Evolutionary conservation across 1,284 basidiomycete genomes (phyloP).

Genomic region (Trichosporon ovoides): DNA sequence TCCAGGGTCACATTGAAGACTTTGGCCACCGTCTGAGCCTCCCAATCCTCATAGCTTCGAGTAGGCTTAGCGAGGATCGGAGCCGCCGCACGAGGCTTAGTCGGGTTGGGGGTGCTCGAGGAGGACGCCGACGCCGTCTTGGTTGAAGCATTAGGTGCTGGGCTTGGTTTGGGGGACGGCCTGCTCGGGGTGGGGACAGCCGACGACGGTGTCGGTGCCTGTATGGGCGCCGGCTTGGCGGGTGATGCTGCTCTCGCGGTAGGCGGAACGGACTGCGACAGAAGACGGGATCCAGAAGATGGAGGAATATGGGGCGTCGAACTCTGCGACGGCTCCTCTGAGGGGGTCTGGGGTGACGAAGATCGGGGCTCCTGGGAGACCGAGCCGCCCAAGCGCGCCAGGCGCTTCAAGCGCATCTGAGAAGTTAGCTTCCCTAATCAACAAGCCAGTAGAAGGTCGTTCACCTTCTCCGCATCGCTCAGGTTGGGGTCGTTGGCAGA

Average conservation of each 20-base stretch:
- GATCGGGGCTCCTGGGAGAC: constrained; percentile 9
- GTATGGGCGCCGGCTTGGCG: constrained; percentile 2
- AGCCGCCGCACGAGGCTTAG: background rate
- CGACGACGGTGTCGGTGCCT: constrained; percentile 36
- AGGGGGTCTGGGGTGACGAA: background rate
- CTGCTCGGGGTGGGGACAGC: constrained; percentile 9
- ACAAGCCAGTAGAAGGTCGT: background rate
- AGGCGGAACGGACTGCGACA: constrained; percentile 4
- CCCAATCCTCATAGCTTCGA: constrained; percentile 63
- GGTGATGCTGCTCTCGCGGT: constrained; percentile 8
- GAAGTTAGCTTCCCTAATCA: background rate
- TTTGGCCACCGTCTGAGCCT: constrained; percentile 60
- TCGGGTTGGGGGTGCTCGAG: background rate
- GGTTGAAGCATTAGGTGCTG: background rate
- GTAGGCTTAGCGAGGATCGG: background rate
- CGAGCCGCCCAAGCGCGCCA: constrained; percentile 65
- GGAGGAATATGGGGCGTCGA: constrained; percentile 4
- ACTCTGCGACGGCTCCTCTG: constrained; percentile 13
- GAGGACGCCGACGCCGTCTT: constrained; percentile 14
- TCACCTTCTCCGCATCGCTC: constrained; percentile 45
- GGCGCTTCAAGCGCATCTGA: constrained; percentile 80
- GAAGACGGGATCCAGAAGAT: constrained; percentile 11
- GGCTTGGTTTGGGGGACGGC: constrained; percentile 12
- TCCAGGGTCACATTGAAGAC: constrained; percentile 75
- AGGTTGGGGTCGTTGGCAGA: constrained; percentile 26